phyloP scores from a whole-genome alignment of 192 early-diverging fungal species.

The Umbelopsis vinacea region DNA sequence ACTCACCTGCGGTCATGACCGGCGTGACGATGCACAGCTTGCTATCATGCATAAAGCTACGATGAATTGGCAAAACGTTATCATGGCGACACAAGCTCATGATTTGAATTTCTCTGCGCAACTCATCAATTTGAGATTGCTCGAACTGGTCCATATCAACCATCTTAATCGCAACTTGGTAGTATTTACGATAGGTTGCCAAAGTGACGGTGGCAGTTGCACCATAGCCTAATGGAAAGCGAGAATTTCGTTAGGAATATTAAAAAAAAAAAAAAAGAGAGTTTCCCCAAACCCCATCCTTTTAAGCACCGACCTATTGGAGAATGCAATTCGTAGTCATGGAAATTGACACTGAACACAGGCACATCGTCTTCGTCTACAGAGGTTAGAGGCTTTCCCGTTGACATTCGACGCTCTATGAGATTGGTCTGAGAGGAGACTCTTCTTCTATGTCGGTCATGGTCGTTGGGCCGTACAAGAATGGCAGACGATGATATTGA shows the following conservation, averaged over 20 bases:
- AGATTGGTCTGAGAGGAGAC: conserved; percentile 7
- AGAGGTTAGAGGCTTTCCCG: conserved; percentile 4
- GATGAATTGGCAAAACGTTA: conserved; percentile 32
- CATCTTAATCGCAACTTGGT: conserved; percentile 35
- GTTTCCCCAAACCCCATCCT: background rate
- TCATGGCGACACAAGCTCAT: conserved; percentile 37
- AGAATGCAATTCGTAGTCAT: conserved; percentile 23
- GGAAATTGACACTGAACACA: conserved; percentile 20
- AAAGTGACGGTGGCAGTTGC: conserved; percentile 36
- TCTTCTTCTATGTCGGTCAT: conserved; percentile 14
- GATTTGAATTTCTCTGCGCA: conserved; percentile 40
- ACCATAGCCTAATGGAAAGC: conserved; percentile 28
- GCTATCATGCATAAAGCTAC: conserved; percentile 35
- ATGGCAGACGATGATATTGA: conserved; percentile 9
- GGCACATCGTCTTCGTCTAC: conserved; percentile 7
- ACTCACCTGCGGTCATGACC: conserved; percentile 41
- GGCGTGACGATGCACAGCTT: conserved; percentile 38
- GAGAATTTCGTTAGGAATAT: conserved; percentile 1
- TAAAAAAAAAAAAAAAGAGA: no score
- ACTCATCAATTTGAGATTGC: conserved; percentile 15
- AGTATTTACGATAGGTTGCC: conserved; percentile 25
- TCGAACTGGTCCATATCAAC: conserved; percentile 22
- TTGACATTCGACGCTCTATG: conserved; percentile 1
- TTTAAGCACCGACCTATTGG: conserved; percentile 20
- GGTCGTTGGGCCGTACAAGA: conserved; percentile 12